Conservation (phyloP, 2,329 filamentous ascomycete species). For the Aspergillus carbonarius region DNA sequence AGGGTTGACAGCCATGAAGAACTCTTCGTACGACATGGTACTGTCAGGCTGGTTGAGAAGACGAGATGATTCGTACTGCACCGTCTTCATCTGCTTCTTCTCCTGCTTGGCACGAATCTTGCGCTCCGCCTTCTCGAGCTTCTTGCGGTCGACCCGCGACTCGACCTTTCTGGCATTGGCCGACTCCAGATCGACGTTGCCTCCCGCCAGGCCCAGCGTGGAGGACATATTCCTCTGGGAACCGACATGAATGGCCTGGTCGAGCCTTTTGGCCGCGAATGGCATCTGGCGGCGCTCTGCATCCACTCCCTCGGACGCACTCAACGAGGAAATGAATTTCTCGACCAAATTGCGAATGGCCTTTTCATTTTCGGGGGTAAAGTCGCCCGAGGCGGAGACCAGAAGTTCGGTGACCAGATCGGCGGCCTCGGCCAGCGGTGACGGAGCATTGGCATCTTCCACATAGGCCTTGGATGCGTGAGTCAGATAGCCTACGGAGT, state of each 20-base stretch:
- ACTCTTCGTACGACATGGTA: conserved; percentile 94
- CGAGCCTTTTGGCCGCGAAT: conserved; percentile 77
- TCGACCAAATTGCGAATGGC: conserved; percentile 80
- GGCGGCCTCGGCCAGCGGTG: conserved; percentile 81
- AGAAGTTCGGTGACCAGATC: conserved; percentile 82
- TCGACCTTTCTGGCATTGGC: conserved; percentile 92
- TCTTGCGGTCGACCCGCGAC: conserved; percentile 96
- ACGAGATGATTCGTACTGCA: conserved; percentile 93
- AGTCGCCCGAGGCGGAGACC: conserved; percentile 86
- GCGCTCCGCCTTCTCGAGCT: conserved; percentile 95
- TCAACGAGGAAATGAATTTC: conserved; percentile 84
- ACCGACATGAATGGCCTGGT: conserved; percentile 92
- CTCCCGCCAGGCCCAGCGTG: conserved; percentile 81
- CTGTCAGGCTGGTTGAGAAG: conserved; percentile 80
- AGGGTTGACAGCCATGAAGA: conserved; percentile 99
- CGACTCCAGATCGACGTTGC: conserved; percentile 86
- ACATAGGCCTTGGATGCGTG: conserved; percentile 86
- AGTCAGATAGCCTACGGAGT: conserved; percentile 89
- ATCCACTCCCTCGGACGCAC: conserved; percentile 67
- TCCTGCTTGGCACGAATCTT: conserved; percentile 98
- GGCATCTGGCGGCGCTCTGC: conserved; percentile 68
- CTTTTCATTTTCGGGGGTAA: conserved; percentile 68
- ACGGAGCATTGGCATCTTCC: conserved; percentile 66
- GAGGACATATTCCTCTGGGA: conserved; percentile 95
- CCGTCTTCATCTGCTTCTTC: conserved; percentile 97